phyloP scores from a whole-genome alignment of 177 flowering plant genomes.

The Telopea speciosissima region DNA sequence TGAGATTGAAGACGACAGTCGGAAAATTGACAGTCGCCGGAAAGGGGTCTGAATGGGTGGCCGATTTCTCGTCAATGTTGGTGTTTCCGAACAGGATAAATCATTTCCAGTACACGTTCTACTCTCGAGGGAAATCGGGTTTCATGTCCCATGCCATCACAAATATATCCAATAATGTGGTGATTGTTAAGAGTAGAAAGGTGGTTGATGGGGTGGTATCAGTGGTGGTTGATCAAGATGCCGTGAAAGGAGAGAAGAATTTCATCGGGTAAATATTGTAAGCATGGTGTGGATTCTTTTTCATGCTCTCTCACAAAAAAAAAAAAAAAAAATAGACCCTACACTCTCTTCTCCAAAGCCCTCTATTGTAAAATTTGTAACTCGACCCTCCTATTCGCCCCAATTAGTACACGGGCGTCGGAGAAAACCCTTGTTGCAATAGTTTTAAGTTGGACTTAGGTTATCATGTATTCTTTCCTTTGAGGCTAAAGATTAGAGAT shows the following conservation, averaged over 20 bases:
- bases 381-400: no score
- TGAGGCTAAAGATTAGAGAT: no score
- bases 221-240: constrained; percentile 40
- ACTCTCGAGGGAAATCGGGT: neutral
- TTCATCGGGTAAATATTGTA: no score
- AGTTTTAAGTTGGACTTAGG: no score
- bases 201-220: constrained; percentile 34
- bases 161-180: constrained; percentile 34
- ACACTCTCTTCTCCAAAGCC: no score
- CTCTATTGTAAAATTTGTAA: no score
- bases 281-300: no score
- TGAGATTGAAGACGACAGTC: constrained; percentile 40
- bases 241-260: constrained; percentile 12
- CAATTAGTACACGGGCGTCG: no score
- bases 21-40: constrained; percentile 30
- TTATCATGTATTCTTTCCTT: no score
- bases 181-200: constrained; percentile 38
- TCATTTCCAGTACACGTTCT: constrained; percentile 41
- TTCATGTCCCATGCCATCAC: constrained; percentile 25
- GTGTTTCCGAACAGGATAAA: constrained; percentile 40
- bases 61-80: constrained; percentile 36
- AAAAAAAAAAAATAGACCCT: no score
- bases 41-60: constrained; percentile 35
- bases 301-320: no score
- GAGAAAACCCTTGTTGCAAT: no score